A percentile compares a stretch with the other conserved stretches of the same genome.
These are phyloP conservation scores for Mucor plumbeus DNA, from an alignment of 371 early-diverging fungal genomes.

Conservation along the genomic window DNA sequence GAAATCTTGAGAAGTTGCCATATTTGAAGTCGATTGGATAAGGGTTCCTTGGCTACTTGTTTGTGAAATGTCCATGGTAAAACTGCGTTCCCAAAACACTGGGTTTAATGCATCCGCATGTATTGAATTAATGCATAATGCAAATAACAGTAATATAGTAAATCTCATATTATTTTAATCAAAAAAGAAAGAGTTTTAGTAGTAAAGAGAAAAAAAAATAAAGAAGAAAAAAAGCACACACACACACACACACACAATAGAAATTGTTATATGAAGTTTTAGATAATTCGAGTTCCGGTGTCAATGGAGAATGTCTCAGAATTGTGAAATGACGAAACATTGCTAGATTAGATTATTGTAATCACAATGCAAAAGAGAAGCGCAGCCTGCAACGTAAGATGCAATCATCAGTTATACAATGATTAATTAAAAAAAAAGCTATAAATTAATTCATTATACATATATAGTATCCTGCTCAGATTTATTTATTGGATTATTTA, in stretches of 20 bases:
- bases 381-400: neutral
- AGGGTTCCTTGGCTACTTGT: neutral
- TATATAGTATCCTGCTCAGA: too few relatives aligned
- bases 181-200: neutral
- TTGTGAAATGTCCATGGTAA: conserved; percentile 15
- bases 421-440: too few relatives aligned
- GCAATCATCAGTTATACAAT: too few relatives aligned
- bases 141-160: neutral
- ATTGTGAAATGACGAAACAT: neutral
- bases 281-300: neutral
- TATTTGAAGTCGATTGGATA: conserved; percentile 12
- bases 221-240: neutral
- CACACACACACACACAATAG: neutral
- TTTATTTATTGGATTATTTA: too few relatives aligned
- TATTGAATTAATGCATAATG: neutral
- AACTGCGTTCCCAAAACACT: conserved; percentile 19
- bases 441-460: too few relatives aligned
- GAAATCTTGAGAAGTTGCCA: conserved; percentile 30
- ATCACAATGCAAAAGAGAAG: neutral
- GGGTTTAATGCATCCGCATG: conserved; percentile 6
- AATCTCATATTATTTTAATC: neutral
- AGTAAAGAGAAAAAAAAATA: neutral
- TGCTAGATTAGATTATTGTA: neutral
- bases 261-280: neutral
- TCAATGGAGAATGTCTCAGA: neutral